These are phyloP conservation scores for Murraya koenigii DNA, from an alignment of 345 rosid species.

Conservation along the genomic window DNA sequence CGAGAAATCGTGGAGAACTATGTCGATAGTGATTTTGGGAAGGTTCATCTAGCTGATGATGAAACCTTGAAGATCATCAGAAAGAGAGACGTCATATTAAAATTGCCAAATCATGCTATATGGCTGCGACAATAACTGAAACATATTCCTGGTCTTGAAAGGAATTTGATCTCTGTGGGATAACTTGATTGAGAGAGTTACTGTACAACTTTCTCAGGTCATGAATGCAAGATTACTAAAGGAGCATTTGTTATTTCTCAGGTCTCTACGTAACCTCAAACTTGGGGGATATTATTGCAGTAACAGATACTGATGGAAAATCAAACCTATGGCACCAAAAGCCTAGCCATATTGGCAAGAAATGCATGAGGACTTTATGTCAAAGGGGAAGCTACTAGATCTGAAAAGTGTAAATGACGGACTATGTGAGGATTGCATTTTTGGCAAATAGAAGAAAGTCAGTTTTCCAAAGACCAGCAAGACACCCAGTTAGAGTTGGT, in stretches of 20 bases:
- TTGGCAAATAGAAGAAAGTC: background rate
- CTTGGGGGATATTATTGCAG: background rate
- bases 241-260: background rate
- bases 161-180: background rate
- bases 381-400: background rate
- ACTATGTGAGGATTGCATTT: background rate
- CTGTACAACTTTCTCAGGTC: background rate
- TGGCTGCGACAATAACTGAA: background rate
- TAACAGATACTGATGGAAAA: background rate
- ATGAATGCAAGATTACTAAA: background rate
- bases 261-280: background rate
- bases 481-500: background rate
- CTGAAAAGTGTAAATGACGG: too few relatives aligned
- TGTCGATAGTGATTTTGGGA: background rate
- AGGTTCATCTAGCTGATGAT: background rate
- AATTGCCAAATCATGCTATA: background rate
- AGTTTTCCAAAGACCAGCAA: background rate
- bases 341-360: background rate
- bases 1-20: background rate
- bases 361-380: background rate
- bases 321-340: background rate
- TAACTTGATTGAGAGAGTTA: background rate
- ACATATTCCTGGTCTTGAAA: background rate
- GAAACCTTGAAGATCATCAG: background rate
- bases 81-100: background rate